Percentiles rank a stretch among this genome's conserved stretches.
These are phyloP conservation scores for Colletotrichum horii DNA, from an alignment of 2,329 filamentous ascomycete species.

Conservation along the genomic window DNA sequence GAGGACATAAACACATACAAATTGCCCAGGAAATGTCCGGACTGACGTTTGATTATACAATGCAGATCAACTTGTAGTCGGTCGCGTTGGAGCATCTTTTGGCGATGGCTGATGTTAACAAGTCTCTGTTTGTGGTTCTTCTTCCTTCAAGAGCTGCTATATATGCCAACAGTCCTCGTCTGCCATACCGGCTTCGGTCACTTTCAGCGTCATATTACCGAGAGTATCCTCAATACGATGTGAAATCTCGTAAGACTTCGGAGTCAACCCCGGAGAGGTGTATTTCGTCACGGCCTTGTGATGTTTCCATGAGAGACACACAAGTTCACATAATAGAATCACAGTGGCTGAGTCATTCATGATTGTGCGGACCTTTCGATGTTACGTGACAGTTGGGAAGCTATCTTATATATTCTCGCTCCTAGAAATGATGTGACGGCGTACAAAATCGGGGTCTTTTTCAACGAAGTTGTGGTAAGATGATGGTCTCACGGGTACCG, in stretches of 20 bases:
- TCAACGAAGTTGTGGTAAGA: fast-evolving
- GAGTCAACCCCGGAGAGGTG: fast-evolving
- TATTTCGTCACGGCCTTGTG: neutral
- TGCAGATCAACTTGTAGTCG: neutral
- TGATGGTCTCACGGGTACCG: neutral
- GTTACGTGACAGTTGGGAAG: neutral
- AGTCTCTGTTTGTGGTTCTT: neutral
- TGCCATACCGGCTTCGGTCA: neutral
- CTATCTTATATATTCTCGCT: neutral
- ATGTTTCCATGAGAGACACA: fast-evolving
- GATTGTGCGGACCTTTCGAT: neutral
- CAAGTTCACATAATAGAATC: neutral
- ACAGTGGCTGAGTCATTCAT: fast-evolving
- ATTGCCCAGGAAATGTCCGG: neutral
- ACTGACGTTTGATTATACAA: neutral
- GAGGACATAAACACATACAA: fast-evolving
- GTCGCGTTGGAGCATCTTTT: neutral
- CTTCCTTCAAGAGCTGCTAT: neutral
- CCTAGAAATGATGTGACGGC: neutral
- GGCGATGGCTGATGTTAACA: neutral
- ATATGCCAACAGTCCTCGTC: neutral
- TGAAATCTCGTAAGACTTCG: fast-evolving
- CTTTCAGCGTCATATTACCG: neutral
- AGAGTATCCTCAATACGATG: fast-evolving
- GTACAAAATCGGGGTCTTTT: fast-evolving